Base-by-base conservation (phyloP, 2,329 filamentous ascomycete genomes). In the Fusarium zealandicum region DNA sequence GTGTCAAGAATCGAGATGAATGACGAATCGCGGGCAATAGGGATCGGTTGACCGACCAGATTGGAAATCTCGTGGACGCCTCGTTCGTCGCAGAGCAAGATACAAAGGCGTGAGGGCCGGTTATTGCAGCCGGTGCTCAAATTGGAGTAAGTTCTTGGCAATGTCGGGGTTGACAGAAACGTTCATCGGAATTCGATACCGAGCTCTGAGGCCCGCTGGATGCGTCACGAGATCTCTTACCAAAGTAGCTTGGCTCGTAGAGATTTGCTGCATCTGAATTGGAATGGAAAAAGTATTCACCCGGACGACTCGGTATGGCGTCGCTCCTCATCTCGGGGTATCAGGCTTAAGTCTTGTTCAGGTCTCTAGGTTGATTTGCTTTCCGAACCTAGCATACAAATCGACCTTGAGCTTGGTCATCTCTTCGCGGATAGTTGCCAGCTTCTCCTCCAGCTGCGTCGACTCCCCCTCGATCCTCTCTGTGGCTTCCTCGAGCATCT, bases 351-450 rank as follows among this genome's bases (percentile, higher is more conserved):
- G 46, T 51, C 45, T 61, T 51, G 47, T 52, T 83, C 80, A 95
- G 65, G 90, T 91, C 76, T 99, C 95, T 63, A 98, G 81, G 76
- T 99, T 99, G 80, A 99, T 99, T 73, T 93, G 96, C 74, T 90
- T 87, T 50, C 95, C 95, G 76, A 99, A 99, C 58, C 96, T 86
- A 28, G 92, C 93, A 76, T 99, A 99, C 57, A 99, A 78, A 58
- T 90, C 87, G 54, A 96, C 90, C 80, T 99, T 99, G 61, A 99
- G 81, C 73, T 90, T 82, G 59, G 86, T 84, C 90, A 98, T 93
- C 72, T 97, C 91, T 62, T 96, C 92, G 50, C 88, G 88, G 45
- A 96, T 82, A 3, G 81, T 81, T 48, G 83, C 78, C 32, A 98
- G 76, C 70, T 88, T 90, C 45, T 92, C 90, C 75, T 97, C 92